phyloP scores from a whole-genome alignment of 257 asterid species.

The Solanum habrochaites region DNA sequence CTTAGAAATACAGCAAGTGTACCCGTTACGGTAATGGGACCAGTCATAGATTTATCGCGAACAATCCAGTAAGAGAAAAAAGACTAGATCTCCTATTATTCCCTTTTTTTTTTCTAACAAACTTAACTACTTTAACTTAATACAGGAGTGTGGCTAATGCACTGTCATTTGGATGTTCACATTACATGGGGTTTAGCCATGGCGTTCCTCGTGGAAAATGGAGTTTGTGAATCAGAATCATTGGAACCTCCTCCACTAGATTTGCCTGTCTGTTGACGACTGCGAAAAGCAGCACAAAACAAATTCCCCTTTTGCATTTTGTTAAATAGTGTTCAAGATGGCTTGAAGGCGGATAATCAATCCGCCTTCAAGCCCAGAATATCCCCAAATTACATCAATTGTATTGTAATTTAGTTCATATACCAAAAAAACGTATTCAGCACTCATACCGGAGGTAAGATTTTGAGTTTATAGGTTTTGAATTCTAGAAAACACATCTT shows the following conservation, averaged over 20 bases:
- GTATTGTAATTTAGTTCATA: background rate
- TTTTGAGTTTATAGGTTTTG: background rate
- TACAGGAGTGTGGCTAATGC: conserved; percentile 81
- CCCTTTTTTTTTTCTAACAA: background rate
- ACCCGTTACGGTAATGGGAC: conserved; percentile 86
- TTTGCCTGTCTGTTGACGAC: conserved; percentile 43
- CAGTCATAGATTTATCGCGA: conserved; percentile 82
- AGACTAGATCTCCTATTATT: background rate
- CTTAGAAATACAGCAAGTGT: conserved; percentile 63
- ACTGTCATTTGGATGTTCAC: conserved; percentile 91
- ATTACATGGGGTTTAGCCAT: conserved; percentile 74
- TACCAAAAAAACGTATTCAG: background rate
- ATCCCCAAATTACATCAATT: background rate
- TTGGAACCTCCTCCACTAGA: conserved; percentile 61
- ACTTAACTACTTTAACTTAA: background rate
- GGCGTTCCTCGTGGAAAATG: conserved; percentile 71
- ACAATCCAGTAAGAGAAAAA: conserved; percentile 47
- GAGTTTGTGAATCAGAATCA: conserved; percentile 40
- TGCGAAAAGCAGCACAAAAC: background rate
- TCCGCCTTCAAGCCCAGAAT: background rate
- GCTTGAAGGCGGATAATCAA: background rate
- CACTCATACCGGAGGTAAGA: background rate
- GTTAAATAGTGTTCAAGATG: background rate
- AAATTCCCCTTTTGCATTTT: background rate
- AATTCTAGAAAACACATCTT: background rate